These are phyloP conservation scores for Salix suchowensis DNA, from an alignment of 345 rosid species.

Conservation along the genomic window DNA sequence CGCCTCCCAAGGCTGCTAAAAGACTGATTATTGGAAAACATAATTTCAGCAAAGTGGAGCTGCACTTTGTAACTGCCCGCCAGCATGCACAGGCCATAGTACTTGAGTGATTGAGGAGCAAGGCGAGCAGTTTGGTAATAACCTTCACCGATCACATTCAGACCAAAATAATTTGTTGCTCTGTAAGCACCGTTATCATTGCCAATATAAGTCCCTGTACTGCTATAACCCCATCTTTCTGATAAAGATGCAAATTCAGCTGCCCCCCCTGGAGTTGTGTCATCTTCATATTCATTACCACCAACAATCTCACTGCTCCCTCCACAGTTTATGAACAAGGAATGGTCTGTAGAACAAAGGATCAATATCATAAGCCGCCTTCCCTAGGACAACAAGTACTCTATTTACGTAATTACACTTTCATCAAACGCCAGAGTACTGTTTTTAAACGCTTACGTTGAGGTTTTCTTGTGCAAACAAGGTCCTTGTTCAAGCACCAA, in stretches of 20 bases:
- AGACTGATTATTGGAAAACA: conserved; percentile 45
- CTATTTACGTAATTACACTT: neutral
- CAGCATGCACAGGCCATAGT: conserved; percentile 71
- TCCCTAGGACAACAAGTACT: neutral
- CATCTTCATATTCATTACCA: conserved; percentile 45
- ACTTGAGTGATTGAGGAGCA: conserved; percentile 68
- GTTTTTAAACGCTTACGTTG: conserved; percentile 38
- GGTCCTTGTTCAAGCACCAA: conserved; percentile 64
- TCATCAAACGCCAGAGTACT: neutral
- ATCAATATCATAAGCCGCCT: neutral
- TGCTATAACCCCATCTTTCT: conserved; percentile 70
- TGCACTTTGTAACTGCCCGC: conserved; percentile 51
- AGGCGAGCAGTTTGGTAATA: conserved; percentile 62
- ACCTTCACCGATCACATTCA: conserved; percentile 29
- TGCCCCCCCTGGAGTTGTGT: conserved; percentile 30
- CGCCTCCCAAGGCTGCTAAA: conserved; percentile 67
- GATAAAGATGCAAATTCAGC: conserved; percentile 31
- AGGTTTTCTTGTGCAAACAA: conserved; percentile 44
- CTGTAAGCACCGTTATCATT: neutral
- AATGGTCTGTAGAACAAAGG: conserved; percentile 40
- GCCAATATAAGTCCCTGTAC: conserved; percentile 51
- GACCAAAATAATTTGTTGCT: conserved; percentile 27
- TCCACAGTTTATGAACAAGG: conserved; percentile 78
- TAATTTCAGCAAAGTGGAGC: conserved; percentile 90
- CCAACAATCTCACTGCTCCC: conserved; percentile 26